These are phyloP conservation scores for Phyllosticta citribraziliensis DNA, from an alignment of 2,329 filamentous ascomycete genomes.

Conservation along the genomic window DNA sequence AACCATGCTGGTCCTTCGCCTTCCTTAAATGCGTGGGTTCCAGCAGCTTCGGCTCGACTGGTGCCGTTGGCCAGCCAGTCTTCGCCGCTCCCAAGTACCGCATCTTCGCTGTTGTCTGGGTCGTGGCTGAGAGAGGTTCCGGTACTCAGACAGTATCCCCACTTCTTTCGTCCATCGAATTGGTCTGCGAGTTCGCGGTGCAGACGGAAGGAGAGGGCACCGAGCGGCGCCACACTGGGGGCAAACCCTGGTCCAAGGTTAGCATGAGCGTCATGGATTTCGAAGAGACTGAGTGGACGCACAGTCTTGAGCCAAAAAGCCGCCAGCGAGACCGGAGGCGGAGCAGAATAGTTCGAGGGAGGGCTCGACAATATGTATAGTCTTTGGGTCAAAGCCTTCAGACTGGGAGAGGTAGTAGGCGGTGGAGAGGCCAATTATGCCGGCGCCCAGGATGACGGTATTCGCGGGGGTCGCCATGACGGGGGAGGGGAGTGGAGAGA, in stretches of 20 bases:
- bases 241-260: constrained; percentile 41
- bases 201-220: constrained; percentile 57
- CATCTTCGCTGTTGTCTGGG: constrained; percentile 25
- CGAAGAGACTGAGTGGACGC: background rate
- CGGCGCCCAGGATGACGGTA: constrained; percentile 33
- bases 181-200: constrained; percentile 52
- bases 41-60: constrained; percentile 48
- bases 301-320: constrained; percentile 66
- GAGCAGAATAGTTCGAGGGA: constrained; percentile 56
- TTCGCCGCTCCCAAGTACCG: constrained; percentile 39
- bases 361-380: constrained; percentile 50
- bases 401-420: constrained; percentile 54
- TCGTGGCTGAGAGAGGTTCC: constrained; percentile 46
- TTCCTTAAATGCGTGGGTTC: constrained; percentile 20
- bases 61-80: constrained; percentile 59
- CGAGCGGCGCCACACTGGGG: constrained; percentile 47
- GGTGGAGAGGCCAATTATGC: constrained; percentile 36
- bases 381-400: constrained; percentile 26
- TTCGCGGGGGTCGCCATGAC: constrained; percentile 5
- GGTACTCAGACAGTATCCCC: constrained; percentile 51
- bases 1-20: constrained; percentile 48
- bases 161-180: constrained; percentile 47
- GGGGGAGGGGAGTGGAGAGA: background rate
- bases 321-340: constrained; percentile 64
- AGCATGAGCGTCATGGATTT: background rate